Evolutionary conservation across 1,139 yeast species (phyloP).

Genomic region (Komagataea norvegica): DNA sequence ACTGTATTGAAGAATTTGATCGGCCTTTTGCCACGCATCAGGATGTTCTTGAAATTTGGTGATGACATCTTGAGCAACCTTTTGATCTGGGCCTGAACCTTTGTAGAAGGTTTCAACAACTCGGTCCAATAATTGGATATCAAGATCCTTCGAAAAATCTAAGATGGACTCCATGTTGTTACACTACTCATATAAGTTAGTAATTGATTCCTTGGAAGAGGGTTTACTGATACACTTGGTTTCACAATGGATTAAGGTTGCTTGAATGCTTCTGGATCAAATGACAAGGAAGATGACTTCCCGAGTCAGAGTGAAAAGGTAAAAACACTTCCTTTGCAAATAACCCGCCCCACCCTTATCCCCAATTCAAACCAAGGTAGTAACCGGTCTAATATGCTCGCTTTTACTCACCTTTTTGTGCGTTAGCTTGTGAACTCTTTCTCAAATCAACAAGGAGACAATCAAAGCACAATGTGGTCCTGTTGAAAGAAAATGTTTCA

Average conservation of each 20-base stretch:
- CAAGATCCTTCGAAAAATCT: slow-evolving; percentile 81
- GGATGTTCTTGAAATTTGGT: slow-evolving; percentile 92
- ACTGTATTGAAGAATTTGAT: slow-evolving; percentile 77
- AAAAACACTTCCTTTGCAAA: too few species aligned
- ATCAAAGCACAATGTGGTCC: too few species aligned
- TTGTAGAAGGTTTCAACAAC: slow-evolving; percentile 85
- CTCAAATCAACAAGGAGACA: background rate
- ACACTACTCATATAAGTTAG: slow-evolving; percentile 2
- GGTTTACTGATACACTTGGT: too few species aligned
- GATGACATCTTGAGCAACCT: slow-evolving; percentile 75
- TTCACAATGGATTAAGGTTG: too few species aligned
- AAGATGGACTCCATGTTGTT: slow-evolving; percentile 76
- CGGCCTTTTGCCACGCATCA: slow-evolving; percentile 94
- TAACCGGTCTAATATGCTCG: too few species aligned
- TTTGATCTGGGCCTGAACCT: slow-evolving; percentile 78
- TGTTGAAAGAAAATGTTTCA: too few species aligned
- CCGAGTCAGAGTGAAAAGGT: too few species aligned
- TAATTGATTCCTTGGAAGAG: background rate
- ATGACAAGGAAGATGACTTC: too few species aligned
- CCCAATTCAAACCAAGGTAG: too few species aligned
- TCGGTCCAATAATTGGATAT: slow-evolving; percentile 72
- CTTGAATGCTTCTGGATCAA: too few species aligned
- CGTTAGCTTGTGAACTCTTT: background rate
- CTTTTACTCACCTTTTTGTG: too few species aligned
- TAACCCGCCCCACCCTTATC: too few species aligned